phyloP scores from a whole-genome alignment of 2,329 filamentous ascomycete species.

The Penicillium sp. region DNA sequence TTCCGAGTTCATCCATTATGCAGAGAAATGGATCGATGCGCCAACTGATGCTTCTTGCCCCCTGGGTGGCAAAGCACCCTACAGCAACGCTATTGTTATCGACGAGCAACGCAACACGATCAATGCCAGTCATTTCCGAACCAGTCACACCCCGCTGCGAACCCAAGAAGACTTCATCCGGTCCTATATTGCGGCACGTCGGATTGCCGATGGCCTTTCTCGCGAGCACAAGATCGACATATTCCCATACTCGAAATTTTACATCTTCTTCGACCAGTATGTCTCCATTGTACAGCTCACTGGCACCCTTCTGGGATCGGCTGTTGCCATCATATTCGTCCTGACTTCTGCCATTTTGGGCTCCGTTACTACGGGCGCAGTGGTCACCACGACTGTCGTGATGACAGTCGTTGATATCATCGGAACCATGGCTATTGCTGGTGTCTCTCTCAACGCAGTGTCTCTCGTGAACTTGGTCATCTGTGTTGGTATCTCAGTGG shows the following conservation, averaged over 20 bases:
- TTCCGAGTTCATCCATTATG: conserved; percentile 83
- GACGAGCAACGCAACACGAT: conserved; percentile 66
- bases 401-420: conserved; percentile 96
- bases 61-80: conserved; percentile 82
- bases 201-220: conserved; percentile 76
- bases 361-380: conserved; percentile 73
- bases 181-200: conserved; percentile 82
- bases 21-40: conserved; percentile 75
- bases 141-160: conserved; percentile 79
- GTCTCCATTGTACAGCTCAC: conserved; percentile 78
- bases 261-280: conserved; percentile 99
- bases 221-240: conserved; percentile 72
- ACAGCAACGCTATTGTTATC: conserved; percentile 78
- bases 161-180: conserved; percentile 91
- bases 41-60: conserved; percentile 83
- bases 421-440: conserved; percentile 85
- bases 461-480: conserved; percentile 96
- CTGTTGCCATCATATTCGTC: conserved; percentile 79
- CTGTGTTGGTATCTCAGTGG: conserved; percentile 91
- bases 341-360: conserved; percentile 80
- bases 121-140: conserved; percentile 85
- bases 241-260: conserved; percentile 96
- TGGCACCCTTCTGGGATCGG: conserved; percentile 73
- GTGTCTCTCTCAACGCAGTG: conserved; percentile 90
- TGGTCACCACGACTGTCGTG: conserved; percentile 80